phyloP scores from a whole-genome alignment of 441 rosid species.

The Populus hybrid region DNA sequence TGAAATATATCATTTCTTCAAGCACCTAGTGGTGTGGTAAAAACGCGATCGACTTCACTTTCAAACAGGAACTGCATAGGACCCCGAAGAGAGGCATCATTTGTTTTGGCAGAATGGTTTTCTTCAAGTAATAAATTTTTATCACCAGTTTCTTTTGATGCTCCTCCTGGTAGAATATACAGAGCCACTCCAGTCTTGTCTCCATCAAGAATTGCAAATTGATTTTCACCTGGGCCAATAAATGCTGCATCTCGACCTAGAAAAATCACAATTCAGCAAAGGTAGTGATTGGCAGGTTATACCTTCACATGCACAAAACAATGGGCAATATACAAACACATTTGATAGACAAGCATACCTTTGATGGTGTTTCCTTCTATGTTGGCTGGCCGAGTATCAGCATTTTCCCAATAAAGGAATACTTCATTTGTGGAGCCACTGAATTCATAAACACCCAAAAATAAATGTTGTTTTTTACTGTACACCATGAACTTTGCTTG shows the following conservation, averaged over 20 bases:
- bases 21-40: slow-evolving; percentile 94
- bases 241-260: slow-evolving; percentile 97
- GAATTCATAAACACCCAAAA: slow-evolving; percentile 87
- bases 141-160: slow-evolving; percentile 59
- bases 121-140: slow-evolving; percentile 64
- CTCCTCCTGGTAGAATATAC: slow-evolving; percentile 73
- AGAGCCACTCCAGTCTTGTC: slow-evolving; percentile 86
- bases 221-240: slow-evolving; percentile 79
- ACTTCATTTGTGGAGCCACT: slow-evolving; percentile 84
- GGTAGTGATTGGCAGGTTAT: slow-evolving; percentile 3
- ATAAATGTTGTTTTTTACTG: slow-evolving; percentile 73
- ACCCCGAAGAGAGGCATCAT: slow-evolving; percentile 66
- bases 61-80: slow-evolving; percentile 90
- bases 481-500: slow-evolving; percentile 69
- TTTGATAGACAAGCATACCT: slow-evolving; percentile 43
- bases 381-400: slow-evolving; percentile 58
- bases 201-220: slow-evolving; percentile 89
- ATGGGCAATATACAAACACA: slow-evolving; percentile 8
- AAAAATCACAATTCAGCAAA: slow-evolving; percentile 18
- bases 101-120: slow-evolving; percentile 52
- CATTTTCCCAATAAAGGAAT: slow-evolving; percentile 91
- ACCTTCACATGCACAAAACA: slow-evolving; percentile 10
- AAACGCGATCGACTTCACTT: slow-evolving; percentile 86
- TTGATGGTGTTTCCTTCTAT: slow-evolving; percentile 76
- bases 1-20: slow-evolving; percentile 24